These are phyloP conservation scores for Hypocrella siamensis DNA, from an alignment of 2,329 filamentous ascomycete genomes.

Conservation along the genomic window DNA sequence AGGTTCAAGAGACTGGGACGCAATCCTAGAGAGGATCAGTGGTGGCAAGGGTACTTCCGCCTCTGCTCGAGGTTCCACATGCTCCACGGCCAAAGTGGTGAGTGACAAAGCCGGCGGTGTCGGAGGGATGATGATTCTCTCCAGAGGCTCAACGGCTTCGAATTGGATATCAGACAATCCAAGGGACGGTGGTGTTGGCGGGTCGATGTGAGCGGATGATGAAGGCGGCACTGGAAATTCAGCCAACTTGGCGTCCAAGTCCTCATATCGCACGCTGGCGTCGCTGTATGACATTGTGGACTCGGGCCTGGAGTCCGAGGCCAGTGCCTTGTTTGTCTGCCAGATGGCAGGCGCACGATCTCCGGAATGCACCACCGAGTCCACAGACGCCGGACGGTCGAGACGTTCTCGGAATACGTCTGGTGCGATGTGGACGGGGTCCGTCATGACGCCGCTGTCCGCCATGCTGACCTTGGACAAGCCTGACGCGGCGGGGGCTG, in stretches of 20 bases:
- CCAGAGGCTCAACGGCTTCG: conserved; percentile 15
- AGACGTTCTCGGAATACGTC: conserved; percentile 3
- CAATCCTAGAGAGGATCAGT: conserved; percentile 17
- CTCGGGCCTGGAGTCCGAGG: conserved; percentile 21
- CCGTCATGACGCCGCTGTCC: conserved; percentile 45
- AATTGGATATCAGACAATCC: conserved; percentile 28
- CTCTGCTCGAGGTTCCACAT: conserved; percentile 10
- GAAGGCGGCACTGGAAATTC: conserved; percentile 39
- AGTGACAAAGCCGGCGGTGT: conserved; percentile 11
- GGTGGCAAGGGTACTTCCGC: conserved; percentile 3
- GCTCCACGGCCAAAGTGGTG: conserved; percentile 11
- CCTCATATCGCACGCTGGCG: conserved; percentile 34
- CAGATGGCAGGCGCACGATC: conserved; percentile 10
- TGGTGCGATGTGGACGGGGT: conserved; percentile 28
- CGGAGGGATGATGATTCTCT: conserved; percentile 8
- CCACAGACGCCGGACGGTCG: conserved; percentile 23
- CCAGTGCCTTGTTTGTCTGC: conserved; percentile 10
- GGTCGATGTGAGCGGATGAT: conserved; percentile 16
- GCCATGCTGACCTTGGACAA: conserved; percentile 40
- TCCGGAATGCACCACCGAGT: conserved; percentile 20
- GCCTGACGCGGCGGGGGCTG: conserved; percentile 31
- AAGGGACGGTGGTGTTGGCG: conserved; percentile 18
- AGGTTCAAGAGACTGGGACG: conserved; percentile 18
- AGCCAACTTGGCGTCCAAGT: conserved; percentile 34
- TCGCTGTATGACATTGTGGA: conserved; percentile 37